Evolutionary conservation across 176 grass and related monocot species (phyloP).

Genomic region (Saccharum spontaneum): DNA sequence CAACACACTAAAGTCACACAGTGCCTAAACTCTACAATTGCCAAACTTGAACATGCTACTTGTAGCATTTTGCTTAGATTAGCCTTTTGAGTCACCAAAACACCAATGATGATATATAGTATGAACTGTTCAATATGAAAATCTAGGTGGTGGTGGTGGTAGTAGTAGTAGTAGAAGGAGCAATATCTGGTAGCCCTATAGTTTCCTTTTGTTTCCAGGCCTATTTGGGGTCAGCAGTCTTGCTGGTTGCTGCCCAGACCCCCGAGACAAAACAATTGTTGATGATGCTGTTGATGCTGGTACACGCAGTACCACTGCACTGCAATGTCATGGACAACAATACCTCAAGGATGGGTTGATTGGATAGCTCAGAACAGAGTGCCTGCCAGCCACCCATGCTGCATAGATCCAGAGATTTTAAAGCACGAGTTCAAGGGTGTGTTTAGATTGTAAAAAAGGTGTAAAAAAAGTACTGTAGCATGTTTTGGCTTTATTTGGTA

Average conservation of each 20-base stretch:
- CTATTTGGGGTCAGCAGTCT: conserved; percentile 34
- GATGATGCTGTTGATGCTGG: conserved; percentile 19
- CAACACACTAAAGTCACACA: conserved; percentile 30
- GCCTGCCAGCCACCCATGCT: conserved; percentile 26
- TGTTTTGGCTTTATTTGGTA: too few species aligned
- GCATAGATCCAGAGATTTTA: conserved; percentile 26
- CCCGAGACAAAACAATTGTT: conserved; percentile 42
- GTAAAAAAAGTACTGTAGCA: too few species aligned
- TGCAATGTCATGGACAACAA: conserved; percentile 37
- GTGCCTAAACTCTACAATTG: conserved; percentile 33
- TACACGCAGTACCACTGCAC: conserved; percentile 37
- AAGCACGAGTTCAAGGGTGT: neutral
- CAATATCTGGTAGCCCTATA: conserved; percentile 37
- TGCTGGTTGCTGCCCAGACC: conserved; percentile 4
- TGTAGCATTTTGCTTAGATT: conserved; percentile 37
- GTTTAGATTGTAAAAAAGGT: too few species aligned
- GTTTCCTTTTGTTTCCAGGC: conserved; percentile 32
- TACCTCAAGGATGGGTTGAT: conserved; percentile 46
- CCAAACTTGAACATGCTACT: conserved; percentile 47
- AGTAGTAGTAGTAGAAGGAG: neutral
- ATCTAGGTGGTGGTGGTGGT: neutral
- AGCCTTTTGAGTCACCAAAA: conserved; percentile 40
- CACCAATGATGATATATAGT: conserved; percentile 11
- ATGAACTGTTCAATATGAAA: neutral
- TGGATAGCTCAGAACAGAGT: conserved; percentile 46